A percentile compares a stretch with the other conserved stretches of the same genome.
phyloP scores from a whole-genome alignment of 768 basidiomycete genomes.

The Thelephora aurantiotincta region DNA sequence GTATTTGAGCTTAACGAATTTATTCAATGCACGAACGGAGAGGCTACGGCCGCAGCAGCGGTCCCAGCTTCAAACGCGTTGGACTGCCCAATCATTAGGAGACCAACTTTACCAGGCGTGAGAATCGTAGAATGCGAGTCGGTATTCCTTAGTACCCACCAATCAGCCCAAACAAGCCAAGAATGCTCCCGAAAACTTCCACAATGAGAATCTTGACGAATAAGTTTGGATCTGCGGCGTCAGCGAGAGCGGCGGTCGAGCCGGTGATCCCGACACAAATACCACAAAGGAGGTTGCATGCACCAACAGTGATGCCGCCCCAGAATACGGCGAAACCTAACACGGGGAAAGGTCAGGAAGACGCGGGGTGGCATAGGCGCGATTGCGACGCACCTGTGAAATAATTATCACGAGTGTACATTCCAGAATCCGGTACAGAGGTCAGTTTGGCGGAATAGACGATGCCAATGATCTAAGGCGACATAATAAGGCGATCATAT shows the following conservation, averaged over 20 bases:
- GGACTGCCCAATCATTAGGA: constrained; percentile 66
- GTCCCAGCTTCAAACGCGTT: constrained; percentile 27
- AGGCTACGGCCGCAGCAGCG: constrained; percentile 20
- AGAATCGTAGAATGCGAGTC: constrained; percentile 3
- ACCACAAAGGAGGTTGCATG: constrained; percentile 92
- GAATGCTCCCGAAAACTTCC: constrained; percentile 84
- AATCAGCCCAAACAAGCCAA: constrained; percentile 88
- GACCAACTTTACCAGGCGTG: constrained; percentile 38
- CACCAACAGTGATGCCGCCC: constrained; percentile 89
- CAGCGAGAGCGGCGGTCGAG: constrained; percentile 87
- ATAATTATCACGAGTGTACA: constrained; percentile 83
- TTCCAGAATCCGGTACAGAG: constrained; percentile 39
- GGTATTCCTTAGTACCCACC: constrained; percentile 35
- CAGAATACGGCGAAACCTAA: constrained; percentile 89
- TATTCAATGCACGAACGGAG: constrained; percentile 20
- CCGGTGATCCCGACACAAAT: constrained; percentile 91
- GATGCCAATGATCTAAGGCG: constrained; percentile 83
- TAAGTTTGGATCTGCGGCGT: constrained; percentile 86
- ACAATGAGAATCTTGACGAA: constrained; percentile 97
- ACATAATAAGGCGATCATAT: not conserved
- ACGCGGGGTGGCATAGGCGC: not conserved
- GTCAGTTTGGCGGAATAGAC: constrained; percentile 81
- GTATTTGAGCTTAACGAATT: not conserved
- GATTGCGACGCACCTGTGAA: constrained; percentile 52
- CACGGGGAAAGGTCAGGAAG: not conserved